Evolutionary conservation across 140 eudicot species (phyloP).

Genomic region (Flaveria floridana): DNA sequence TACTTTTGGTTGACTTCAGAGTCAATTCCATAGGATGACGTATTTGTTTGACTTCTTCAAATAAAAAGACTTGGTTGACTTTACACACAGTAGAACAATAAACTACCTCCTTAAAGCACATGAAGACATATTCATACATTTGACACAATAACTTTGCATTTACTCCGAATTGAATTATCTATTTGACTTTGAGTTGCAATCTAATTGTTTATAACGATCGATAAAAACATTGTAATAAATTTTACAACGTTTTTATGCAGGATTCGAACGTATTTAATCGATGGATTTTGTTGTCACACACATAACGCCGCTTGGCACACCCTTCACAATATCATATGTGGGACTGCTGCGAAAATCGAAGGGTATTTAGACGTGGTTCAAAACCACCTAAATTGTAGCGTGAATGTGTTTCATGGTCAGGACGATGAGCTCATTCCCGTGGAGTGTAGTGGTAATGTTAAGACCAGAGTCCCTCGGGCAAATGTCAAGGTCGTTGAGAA

Average conservation of each 20-base stretch:
- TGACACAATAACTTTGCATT: background rate
- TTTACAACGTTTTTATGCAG: constrained; percentile 30
- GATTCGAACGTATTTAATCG: constrained; percentile 66
- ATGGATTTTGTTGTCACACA: constrained; percentile 79
- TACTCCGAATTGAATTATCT: background rate
- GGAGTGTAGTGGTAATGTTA: constrained; percentile 68
- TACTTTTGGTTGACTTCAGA: background rate
- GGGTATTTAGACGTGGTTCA: constrained; percentile 54
- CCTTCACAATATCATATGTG: constrained; percentile 83
- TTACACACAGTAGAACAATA: background rate
- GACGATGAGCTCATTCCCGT: constrained; percentile 85
- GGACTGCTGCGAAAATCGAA: constrained; percentile 69
- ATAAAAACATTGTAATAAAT: too few relatives aligned
- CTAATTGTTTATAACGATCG: background rate
- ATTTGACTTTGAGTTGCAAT: background rate
- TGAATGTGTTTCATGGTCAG: constrained; percentile 67
- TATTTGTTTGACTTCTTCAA: background rate
- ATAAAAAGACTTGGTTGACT: background rate
- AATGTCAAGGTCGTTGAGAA: constrained; percentile 52
- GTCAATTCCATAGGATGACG: background rate
- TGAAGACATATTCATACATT: background rate
- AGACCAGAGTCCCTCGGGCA: constrained; percentile 69
- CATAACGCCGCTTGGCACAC: constrained; percentile 98
- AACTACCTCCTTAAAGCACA: constrained; percentile 2
- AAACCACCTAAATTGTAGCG: constrained; percentile 49